These are phyloP conservation scores for Leccinum olivaceopallidum DNA, from an alignment of 768 basidiomycete genomes.

Conservation along the genomic window DNA sequence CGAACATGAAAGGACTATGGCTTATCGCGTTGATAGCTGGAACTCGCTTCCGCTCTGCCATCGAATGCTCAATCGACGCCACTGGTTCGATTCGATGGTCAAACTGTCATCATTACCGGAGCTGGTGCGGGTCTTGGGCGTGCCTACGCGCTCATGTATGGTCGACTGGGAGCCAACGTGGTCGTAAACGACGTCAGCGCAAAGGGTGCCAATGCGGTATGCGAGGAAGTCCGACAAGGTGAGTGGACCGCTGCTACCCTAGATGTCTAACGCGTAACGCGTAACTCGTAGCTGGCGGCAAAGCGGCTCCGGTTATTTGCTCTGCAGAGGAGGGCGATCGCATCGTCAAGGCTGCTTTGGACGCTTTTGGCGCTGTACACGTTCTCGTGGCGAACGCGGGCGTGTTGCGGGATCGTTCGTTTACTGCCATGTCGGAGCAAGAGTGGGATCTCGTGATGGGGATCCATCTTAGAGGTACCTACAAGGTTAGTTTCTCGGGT, in stretches of 20 bases:
- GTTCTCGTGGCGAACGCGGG: constrained; percentile 92
- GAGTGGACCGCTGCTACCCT: constrained; percentile 13
- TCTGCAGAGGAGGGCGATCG: constrained; percentile 91
- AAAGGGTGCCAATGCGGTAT: constrained; percentile 80
- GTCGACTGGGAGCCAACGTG: constrained; percentile 91
- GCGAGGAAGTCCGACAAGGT: constrained; percentile 85
- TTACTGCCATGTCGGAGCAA: constrained; percentile 81
- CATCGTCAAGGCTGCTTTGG: constrained; percentile 84
- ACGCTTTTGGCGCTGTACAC: constrained; percentile 87
- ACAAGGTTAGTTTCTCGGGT: constrained; percentile 53
- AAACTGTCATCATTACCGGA: constrained; percentile 93
- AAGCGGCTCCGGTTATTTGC: constrained; percentile 78
- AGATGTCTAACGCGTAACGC: background rate
- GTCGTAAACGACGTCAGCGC: constrained; percentile 94
- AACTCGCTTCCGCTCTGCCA: constrained; percentile 60
- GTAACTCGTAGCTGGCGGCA: constrained; percentile 71
- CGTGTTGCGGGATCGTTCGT: constrained; percentile 91
- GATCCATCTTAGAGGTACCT: constrained; percentile 90
- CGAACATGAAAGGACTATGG: background rate
- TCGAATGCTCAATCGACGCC: constrained; percentile 69
- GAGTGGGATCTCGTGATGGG: constrained; percentile 95
- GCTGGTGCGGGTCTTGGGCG: constrained; percentile 95
- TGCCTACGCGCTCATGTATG: constrained; percentile 90
- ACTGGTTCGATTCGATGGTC: constrained; percentile 78
- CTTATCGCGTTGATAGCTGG: constrained; percentile 45